Conservation (phyloP, 768 basidiomycete species). For the Podaxis sp. region DNA sequence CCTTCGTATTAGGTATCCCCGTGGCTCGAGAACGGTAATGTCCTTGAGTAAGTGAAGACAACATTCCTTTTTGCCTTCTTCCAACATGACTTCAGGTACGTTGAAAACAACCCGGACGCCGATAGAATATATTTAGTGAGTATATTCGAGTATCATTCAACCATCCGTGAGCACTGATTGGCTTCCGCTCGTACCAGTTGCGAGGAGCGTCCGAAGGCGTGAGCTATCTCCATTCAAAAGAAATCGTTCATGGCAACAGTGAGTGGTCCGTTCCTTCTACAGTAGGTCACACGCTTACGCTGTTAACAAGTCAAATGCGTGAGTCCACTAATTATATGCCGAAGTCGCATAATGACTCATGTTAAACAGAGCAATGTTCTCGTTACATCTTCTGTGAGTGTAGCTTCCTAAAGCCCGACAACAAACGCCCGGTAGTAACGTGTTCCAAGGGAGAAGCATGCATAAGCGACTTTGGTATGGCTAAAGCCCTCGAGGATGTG, state of each 20-base stretch:
- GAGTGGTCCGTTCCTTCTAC: conserved; percentile 23
- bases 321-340: conserved; percentile 25
- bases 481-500: conserved; percentile 58
- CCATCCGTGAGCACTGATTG: neutral
- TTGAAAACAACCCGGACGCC: conserved; percentile 31
- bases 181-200: conserved; percentile 32
- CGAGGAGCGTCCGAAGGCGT: conserved; percentile 56
- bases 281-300: neutral
- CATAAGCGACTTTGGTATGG: conserved; percentile 66
- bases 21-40: conserved; percentile 62
- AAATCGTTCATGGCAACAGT: conserved; percentile 63
- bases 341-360: neutral
- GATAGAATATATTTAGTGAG: conserved; percentile 46
- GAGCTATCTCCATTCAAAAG: conserved; percentile 51
- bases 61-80: neutral
- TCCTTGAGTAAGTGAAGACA: conserved; percentile 40
- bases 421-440: neutral
- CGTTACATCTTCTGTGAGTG: conserved; percentile 47
- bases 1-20: conserved; percentile 47
- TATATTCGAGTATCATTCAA: neutral
- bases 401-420: neutral
- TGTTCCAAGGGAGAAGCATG: conserved; percentile 46
- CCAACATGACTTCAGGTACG: conserved; percentile 35
- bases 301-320: conserved; percentile 56
- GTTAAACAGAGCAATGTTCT: conserved; percentile 53